Base-by-base conservation (phyloP, 768 basidiomycete species). In the Hypsizygus marmoreus region DNA sequence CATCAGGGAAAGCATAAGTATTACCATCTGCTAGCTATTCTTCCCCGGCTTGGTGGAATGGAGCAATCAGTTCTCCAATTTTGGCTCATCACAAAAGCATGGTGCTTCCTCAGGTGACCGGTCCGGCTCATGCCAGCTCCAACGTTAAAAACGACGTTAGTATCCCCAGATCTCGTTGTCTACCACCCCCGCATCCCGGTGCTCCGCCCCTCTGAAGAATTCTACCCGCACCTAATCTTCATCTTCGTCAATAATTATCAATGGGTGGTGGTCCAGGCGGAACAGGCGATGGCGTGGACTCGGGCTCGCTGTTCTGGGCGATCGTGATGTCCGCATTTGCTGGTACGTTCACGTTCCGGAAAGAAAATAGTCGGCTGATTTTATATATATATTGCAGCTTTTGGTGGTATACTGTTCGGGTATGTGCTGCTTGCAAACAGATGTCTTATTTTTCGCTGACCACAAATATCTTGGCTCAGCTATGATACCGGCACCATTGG, bases 401-500 rank as follows among this genome's bases (percentile, higher is more conserved):
- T 75, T 51, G 74, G 77, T 57, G 77, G 77, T 61, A 75, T 74
- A 49, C 62, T 74, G 35, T 76, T 76, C 62, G 87, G 56, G 46
- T 51, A 31, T 5, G 44, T 37, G 5, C 17, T 10, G 12, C 17
- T 24, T 16, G 6, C 13, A 9, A 2, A 19, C 6, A 4, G 16
- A 6, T 6, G 17, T 23, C 9, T 20, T 3, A 29, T 34, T 30
- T 7, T 22, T 17, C 31, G 34, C n/a, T 34, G 12, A 26, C 23
- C 4, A 6, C 34, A 40, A 43, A 61, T 54, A 43, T 65, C 39
- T 81, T 74, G 71, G 56, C 42, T 37, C 47, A 53, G 73, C 40
- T 93, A 90, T 64, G 91, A 93, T 66, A 89, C 91, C 42, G 91
- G 91, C 56, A 80, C 80, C 56, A 91, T 92, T 72, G 80, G 78